These are phyloP conservation scores for Nectriaceae sp. DNA, from an alignment of 2,329 filamentous ascomycete genomes.

Conservation along the genomic window DNA sequence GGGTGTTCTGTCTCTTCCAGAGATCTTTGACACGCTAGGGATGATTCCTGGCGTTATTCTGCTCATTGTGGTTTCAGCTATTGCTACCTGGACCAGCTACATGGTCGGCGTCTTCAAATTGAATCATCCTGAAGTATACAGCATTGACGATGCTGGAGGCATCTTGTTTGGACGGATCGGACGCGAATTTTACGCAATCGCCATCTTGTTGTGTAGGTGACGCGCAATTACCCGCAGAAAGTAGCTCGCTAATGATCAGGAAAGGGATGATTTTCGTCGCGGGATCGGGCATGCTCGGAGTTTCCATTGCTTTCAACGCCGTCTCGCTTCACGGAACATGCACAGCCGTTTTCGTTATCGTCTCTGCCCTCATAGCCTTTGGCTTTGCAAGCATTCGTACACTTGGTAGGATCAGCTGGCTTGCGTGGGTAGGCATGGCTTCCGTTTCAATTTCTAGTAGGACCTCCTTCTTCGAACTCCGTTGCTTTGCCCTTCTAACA, in stretches of 20 bases:
- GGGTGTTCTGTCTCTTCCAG: slow-evolving; percentile 51
- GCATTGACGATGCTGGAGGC: slow-evolving; percentile 52
- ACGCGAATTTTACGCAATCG: slow-evolving; percentile 41
- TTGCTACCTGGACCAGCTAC: slow-evolving; percentile 51
- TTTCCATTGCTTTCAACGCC: slow-evolving; percentile 41
- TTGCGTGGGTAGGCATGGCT: slow-evolving; percentile 33
- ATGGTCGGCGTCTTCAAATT: slow-evolving; percentile 54
- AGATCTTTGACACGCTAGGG: slow-evolving; percentile 46
- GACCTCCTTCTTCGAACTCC: slow-evolving; percentile 3
- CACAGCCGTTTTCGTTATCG: slow-evolving; percentile 40
- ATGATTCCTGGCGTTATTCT: slow-evolving; percentile 50
- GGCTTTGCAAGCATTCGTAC: slow-evolving; percentile 34
- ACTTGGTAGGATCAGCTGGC: slow-evolving; percentile 31
- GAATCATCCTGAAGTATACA: slow-evolving; percentile 50
- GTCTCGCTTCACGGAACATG: slow-evolving; percentile 39
- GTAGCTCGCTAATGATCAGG: too few species aligned
- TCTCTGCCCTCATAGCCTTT: slow-evolving; percentile 31
- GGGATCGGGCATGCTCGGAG: slow-evolving; percentile 43
- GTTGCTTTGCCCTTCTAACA: neutral
- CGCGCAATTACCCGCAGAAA: too few species aligned
- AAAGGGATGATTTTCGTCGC: too few species aligned
- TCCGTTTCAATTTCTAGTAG: slow-evolving; percentile 30
- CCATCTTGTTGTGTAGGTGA: slow-evolving; percentile 36
- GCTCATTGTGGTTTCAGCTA: slow-evolving; percentile 39
- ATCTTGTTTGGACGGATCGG: slow-evolving; percentile 49